These are phyloP conservation scores for Botrytis byssoidea DNA, from an alignment of 2,329 filamentous ascomycete genomes.

Conservation along the genomic window DNA sequence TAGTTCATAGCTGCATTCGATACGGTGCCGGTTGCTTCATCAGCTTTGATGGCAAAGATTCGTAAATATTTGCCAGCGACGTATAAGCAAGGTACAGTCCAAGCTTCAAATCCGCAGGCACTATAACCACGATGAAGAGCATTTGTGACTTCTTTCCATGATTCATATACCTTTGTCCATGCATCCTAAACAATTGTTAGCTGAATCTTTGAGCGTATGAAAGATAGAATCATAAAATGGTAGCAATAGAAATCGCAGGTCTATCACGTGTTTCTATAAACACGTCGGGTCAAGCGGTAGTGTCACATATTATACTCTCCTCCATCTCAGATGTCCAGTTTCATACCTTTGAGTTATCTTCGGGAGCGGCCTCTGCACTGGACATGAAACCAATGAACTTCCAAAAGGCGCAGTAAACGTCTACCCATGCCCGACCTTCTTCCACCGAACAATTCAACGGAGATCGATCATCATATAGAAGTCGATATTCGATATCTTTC, in stretches of 20 bases:
- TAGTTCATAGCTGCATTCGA: conserved; percentile 50
- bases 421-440: conserved; percentile 79
- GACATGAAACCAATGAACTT: conserved; percentile 74
- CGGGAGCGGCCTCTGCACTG: conserved; percentile 55
- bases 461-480: conserved; percentile 57
- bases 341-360: conserved; percentile 35
- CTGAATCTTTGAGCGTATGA: background rate
- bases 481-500: conserved; percentile 66
- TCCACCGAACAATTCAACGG: conserved; percentile 44
- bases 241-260: background rate
- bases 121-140: conserved; percentile 79
- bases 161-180: conserved; percentile 80
- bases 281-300: background rate
- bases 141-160: conserved; percentile 83
- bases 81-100: conserved; percentile 92
- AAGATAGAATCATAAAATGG: background rate
- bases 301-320: background rate
- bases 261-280: background rate
- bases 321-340: background rate
- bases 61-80: conserved; percentile 82
- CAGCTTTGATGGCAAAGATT: conserved; percentile 86
- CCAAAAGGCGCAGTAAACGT: conserved; percentile 83
- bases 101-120: conserved; percentile 72
- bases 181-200: conserved; percentile 19
- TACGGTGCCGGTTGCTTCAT: conserved; percentile 61